Evolutionary conservation across 78 protist species (phyloP).

Genomic region (Parvularia atlantis): DNA sequence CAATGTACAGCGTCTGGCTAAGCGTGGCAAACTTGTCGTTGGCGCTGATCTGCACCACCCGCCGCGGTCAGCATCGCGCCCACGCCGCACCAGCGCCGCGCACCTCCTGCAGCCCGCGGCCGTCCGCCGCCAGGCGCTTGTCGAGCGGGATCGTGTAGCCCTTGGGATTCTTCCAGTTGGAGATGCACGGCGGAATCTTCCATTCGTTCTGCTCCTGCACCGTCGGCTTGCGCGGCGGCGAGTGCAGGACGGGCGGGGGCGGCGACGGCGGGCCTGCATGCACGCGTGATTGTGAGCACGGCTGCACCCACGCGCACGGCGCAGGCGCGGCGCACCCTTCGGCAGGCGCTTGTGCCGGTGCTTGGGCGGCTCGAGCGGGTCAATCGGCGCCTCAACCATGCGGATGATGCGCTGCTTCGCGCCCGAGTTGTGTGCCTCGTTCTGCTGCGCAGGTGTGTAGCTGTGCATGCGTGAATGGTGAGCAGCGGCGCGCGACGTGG

Average conservation of each 20-base stretch:
- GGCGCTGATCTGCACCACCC: slow-evolving; percentile 24
- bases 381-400: slow-evolving; percentile 68
- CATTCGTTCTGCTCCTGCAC: slow-evolving; percentile 69
- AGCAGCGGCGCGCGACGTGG: background rate
- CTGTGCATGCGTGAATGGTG: background rate
- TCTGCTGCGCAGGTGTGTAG: slow-evolving; percentile 26
- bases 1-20: slow-evolving; percentile 76
- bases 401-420: slow-evolving; percentile 60
- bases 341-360: slow-evolving; percentile 43
- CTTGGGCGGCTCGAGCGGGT: slow-evolving; percentile 93
- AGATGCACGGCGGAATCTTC: slow-evolving; percentile 94
- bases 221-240: slow-evolving; percentile 77
- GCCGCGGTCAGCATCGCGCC: background rate
- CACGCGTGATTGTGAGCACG: background rate
- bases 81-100: background rate
- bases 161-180: slow-evolving; percentile 94
- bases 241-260: slow-evolving; percentile 95
- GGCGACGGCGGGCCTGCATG: slow-evolving; percentile 69
- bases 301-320: background rate
- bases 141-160: slow-evolving; percentile 95
- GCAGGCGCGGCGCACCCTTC: background rate
- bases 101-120: slow-evolving; percentile 77
- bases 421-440: slow-evolving; percentile 11
- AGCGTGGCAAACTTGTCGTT: slow-evolving; percentile 86
- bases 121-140: slow-evolving; percentile 94